phyloP scores from a whole-genome alignment of 257 asterid species.

The Coffea eugenioides region DNA sequence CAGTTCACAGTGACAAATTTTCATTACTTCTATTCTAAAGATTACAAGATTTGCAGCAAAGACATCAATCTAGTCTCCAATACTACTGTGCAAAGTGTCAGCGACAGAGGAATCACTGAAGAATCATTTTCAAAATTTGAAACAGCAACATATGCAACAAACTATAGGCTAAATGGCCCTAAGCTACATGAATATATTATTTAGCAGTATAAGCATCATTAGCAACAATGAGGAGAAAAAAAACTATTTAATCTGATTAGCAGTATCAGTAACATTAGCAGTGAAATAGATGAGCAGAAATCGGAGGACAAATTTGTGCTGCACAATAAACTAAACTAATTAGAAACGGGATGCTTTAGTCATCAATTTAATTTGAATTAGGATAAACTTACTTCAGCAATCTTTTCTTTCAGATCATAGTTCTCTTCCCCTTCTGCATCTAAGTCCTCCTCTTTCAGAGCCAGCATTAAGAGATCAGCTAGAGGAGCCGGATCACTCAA shows the following conservation, averaged over 20 bases:
- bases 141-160: neutral
- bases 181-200: too few species aligned
- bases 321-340: slow-evolving; percentile 3
- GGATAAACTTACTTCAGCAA: slow-evolving; percentile 65
- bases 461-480: slow-evolving; percentile 66
- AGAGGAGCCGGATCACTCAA: slow-evolving; percentile 88
- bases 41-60: neutral
- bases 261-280: neutral
- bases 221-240: neutral
- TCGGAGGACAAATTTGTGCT: neutral
- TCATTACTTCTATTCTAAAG: neutral
- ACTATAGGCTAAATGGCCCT: neutral
- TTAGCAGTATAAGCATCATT: neutral
- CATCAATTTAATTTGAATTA: slow-evolving; percentile 12
- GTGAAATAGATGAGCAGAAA: neutral
- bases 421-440: slow-evolving; percentile 55
- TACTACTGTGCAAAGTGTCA: neutral
- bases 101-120: neutral
- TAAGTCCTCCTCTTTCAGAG: slow-evolving; percentile 79
- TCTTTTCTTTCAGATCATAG: slow-evolving; percentile 69
- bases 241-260: neutral
- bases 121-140: too few species aligned
- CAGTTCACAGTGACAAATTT: neutral
- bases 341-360: slow-evolving; percentile 5
- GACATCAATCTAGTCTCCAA: neutral